Percentiles rank a stretch among this genome's conserved stretches.
These are phyloP conservation scores for Omphalotus guepiniiformis DNA, from an alignment of 768 basidiomycete species.

Conservation along the genomic window DNA sequence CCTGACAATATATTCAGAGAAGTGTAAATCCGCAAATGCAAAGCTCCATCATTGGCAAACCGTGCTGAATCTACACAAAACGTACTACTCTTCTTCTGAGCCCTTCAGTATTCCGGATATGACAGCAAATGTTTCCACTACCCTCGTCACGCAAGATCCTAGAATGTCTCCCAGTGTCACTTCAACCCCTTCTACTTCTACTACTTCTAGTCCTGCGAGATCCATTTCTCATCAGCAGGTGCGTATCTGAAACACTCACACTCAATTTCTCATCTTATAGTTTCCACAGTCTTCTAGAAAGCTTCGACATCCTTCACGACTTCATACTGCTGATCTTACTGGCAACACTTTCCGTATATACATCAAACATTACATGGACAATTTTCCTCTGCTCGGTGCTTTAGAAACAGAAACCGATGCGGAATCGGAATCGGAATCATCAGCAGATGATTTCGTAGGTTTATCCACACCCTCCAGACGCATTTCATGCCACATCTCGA, in stretches of 20 bases:
- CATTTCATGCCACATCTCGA: neutral
- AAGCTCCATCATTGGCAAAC: slow-evolving; percentile 54
- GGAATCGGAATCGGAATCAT: too few species aligned
- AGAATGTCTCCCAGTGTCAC: slow-evolving; percentile 15
- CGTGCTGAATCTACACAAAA: slow-evolving; percentile 50
- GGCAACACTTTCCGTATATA: slow-evolving; percentile 71
- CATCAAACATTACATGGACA: slow-evolving; percentile 76
- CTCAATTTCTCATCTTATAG: neutral
- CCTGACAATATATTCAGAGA: slow-evolving; percentile 25
- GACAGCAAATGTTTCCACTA: slow-evolving; percentile 15
- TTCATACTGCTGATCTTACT: slow-evolving; percentile 65
- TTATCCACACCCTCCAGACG: slow-evolving; percentile 36
- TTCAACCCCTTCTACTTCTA: slow-evolving; percentile 19
- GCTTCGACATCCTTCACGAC: slow-evolving; percentile 68
- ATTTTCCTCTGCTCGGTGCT: slow-evolving; percentile 29
- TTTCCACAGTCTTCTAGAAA: slow-evolving; percentile 30
- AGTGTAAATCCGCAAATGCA: slow-evolving; percentile 48
- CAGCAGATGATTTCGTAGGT: slow-evolving; percentile 13
- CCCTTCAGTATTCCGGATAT: slow-evolving; percentile 35
- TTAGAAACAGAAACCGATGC: slow-evolving; percentile 7
- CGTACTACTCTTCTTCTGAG: slow-evolving; percentile 41
- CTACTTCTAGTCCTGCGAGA: slow-evolving; percentile 26
- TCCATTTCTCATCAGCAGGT: slow-evolving; percentile 10
- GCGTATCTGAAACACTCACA: slow-evolving; percentile 6
- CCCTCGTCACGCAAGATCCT: slow-evolving; percentile 4